Percentiles rank a stretch among this genome's conserved stretches.
phyloP scores from a whole-genome alignment of 805 yeast species.

The Metschnikowia gelsemii region DNA sequence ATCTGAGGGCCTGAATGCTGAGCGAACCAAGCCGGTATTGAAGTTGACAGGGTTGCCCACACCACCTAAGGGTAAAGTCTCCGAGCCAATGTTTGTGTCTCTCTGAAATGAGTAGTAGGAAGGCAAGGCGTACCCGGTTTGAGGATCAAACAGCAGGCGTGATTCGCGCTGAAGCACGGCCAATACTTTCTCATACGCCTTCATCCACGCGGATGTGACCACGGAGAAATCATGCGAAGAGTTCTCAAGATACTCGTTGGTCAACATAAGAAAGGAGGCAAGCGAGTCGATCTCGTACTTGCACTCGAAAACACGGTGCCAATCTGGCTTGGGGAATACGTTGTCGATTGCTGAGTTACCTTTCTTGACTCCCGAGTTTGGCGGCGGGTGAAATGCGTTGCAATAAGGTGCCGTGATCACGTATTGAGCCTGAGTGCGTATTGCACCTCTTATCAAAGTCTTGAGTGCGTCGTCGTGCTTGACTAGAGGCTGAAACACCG shows the following conservation, averaged over 20 bases:
- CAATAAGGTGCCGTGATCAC: slow-evolving; percentile 71
- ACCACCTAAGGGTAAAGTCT: slow-evolving; percentile 76
- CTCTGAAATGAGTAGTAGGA: slow-evolving; percentile 70
- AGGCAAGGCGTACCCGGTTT: slow-evolving; percentile 47
- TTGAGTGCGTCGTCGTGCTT: slow-evolving; percentile 49
- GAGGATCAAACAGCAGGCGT: slow-evolving; percentile 54
- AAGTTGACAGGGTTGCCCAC: slow-evolving; percentile 79
- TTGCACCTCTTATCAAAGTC: slow-evolving; percentile 70
- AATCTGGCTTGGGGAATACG: slow-evolving; percentile 70
- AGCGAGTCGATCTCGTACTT: slow-evolving; percentile 86
- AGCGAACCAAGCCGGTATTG: slow-evolving; percentile 69
- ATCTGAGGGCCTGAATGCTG: slow-evolving; percentile 87
- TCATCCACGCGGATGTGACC: slow-evolving; percentile 51
- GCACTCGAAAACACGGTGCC: slow-evolving; percentile 78
- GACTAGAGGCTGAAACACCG: slow-evolving; percentile 67
- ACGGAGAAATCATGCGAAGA: slow-evolving; percentile 51
- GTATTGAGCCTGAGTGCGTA: slow-evolving; percentile 71
- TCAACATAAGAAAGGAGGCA: slow-evolving; percentile 74
- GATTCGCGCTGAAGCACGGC: slow-evolving; percentile 59
- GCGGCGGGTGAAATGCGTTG: slow-evolving; percentile 90
- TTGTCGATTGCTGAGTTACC: slow-evolving; percentile 57
- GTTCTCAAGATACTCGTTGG: slow-evolving; percentile 64
- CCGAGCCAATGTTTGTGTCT: slow-evolving; percentile 72
- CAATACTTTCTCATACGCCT: slow-evolving; percentile 53
- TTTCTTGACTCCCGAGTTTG: slow-evolving; percentile 44